Evolutionary conservation across 768 basidiomycete species (phyloP).

Genomic region (Amanita subjunquillea): DNA sequence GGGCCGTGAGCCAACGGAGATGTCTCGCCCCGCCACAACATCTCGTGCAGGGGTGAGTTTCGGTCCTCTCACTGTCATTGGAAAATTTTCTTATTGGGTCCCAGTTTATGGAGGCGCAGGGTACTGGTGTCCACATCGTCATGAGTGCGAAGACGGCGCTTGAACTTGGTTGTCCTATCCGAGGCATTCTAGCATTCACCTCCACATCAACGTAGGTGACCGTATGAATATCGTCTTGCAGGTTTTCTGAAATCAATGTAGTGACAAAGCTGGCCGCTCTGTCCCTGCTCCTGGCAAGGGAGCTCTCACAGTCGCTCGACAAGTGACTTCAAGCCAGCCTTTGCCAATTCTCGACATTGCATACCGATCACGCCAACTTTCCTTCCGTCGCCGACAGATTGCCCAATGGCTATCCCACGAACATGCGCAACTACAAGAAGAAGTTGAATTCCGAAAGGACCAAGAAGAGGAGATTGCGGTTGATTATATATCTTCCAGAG

Average conservation of each 20-base stretch:
- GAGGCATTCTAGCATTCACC: constrained; percentile 89
- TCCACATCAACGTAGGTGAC: constrained; percentile 83
- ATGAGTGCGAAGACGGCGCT: constrained; percentile 97
- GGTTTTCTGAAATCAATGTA: constrained; percentile 18
- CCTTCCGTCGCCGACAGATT: constrained; percentile 93
- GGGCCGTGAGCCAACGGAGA: constrained; percentile 98
- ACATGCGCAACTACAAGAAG: constrained; percentile 73
- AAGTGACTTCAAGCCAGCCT: constrained; percentile 71
- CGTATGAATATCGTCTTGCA: neutral
- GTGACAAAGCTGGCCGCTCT: constrained; percentile 97
- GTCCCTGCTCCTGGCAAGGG: constrained; percentile 96
- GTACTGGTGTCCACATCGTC: constrained; percentile 92
- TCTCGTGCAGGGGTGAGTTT: constrained; percentile 83
- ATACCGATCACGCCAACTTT: constrained; percentile 88
- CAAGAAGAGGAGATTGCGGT: constrained; percentile 43
- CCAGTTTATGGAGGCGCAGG: constrained; percentile 91
- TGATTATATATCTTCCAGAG: constrained; percentile 64
- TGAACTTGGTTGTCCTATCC: constrained; percentile 88
- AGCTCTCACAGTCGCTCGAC: constrained; percentile 79
- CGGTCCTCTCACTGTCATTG: constrained; percentile 1
- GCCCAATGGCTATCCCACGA: constrained; percentile 92
- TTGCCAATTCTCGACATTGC: constrained; percentile 72
- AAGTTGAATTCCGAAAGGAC: constrained; percentile 52
- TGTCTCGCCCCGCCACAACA: constrained; percentile 95
- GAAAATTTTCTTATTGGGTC: constrained; percentile 6